Evolutionary conservation across 148 eudicot species (phyloP).

Genomic region (Camellia sinensis): DNA sequence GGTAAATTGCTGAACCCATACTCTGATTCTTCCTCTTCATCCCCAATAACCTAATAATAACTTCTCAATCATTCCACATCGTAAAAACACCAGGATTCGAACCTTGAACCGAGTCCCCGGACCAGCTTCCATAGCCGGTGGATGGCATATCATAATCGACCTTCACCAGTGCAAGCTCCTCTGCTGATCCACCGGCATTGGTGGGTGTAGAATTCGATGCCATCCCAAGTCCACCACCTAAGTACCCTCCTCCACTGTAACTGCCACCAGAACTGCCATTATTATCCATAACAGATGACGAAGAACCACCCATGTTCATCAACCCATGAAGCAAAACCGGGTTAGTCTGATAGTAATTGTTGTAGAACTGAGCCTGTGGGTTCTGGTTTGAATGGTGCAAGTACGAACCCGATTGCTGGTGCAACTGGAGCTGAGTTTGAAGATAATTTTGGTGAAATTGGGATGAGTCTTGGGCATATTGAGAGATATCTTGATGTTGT

Average conservation of each 20-base stretch:
- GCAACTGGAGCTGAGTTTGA: conserved; percentile 52
- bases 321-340: conserved; percentile 76
- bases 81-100: conserved; percentile 59
- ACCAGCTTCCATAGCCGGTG: conserved; percentile 56
- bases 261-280: conserved; percentile 63
- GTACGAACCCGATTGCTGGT: conserved; percentile 26
- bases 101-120: conserved; percentile 62
- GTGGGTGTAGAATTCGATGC: conserved; percentile 37
- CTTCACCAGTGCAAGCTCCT: conserved; percentile 59
- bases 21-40: background rate
- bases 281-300: conserved; percentile 47
- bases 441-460: conserved; percentile 46
- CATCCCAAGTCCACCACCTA: conserved; percentile 29
- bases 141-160: conserved; percentile 78
- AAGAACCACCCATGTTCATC: conserved; percentile 52
- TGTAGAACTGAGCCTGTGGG: conserved; percentile 29
- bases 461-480: conserved; percentile 37
- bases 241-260: conserved; percentile 42
- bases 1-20: background rate
- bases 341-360: conserved; percentile 50
- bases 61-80: conserved; percentile 68
- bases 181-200: conserved; percentile 38
- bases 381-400: conserved; percentile 28
- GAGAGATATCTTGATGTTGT: conserved; percentile 54
- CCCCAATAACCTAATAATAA: background rate